Evolutionary conservation across 2,329 filamentous ascomycete genomes (phyloP).

Genomic region (Aspergillus terreus): DNA sequence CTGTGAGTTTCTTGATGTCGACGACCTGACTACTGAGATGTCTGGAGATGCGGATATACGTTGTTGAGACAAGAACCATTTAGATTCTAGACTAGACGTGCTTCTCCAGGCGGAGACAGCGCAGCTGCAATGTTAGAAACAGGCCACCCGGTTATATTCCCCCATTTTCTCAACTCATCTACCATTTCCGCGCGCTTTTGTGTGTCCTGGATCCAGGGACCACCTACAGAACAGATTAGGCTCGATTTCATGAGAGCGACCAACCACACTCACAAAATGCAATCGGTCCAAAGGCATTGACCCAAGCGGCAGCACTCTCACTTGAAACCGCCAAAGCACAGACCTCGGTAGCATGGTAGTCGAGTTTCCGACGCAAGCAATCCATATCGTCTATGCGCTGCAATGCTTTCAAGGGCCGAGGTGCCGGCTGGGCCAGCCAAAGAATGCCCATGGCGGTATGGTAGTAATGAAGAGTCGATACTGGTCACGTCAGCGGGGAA

Average conservation of each 20-base stretch:
- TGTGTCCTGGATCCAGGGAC: conserved; percentile 12
- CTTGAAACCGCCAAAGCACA: conserved; percentile 46
- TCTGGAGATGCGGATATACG: too few species aligned
- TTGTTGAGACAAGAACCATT: too few species aligned
- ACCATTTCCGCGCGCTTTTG: not conserved
- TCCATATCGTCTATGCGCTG: conserved; percentile 9
- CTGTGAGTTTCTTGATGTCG: too few species aligned
- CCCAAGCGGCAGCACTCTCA: conserved; percentile 41
- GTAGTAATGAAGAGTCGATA: conserved; percentile 44
- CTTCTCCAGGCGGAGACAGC: too few species aligned
- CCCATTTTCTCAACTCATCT: conserved; percentile 2
- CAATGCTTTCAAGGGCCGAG: conserved; percentile 12
- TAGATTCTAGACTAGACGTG: too few species aligned
- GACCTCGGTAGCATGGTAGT: conserved; percentile 35
- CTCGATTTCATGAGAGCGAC: not conserved
- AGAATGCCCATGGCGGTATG: conserved; percentile 37
- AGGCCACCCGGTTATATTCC: conserved; percentile 7
- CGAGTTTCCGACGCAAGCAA: conserved; percentile 21
- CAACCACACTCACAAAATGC: conserved; percentile 40
- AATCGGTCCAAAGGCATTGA: conserved; percentile 50
- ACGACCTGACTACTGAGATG: too few species aligned
- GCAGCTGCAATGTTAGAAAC: not conserved
- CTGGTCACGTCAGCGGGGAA: conserved; percentile 20
- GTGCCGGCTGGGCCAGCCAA: conserved; percentile 11
- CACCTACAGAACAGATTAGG: conserved; percentile 9